phyloP scores from a whole-genome alignment of 768 basidiomycete species.

The Russula olivacea region DNA sequence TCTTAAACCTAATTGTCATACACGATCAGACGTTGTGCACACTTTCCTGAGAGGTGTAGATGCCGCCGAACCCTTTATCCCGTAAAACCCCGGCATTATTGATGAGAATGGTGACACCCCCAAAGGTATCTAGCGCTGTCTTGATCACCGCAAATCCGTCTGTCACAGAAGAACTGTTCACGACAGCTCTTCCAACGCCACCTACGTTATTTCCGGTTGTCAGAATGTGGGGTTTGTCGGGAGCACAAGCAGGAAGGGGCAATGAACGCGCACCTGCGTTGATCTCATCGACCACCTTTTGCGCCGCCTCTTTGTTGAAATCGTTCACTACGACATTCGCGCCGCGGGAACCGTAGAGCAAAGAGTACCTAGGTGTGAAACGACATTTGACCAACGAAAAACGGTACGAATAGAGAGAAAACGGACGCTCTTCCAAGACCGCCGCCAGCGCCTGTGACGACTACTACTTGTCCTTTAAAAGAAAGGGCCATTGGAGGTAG shows the following conservation, averaged over 20 bases:
- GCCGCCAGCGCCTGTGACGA: slow-evolving; percentile 94
- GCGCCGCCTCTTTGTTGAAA: slow-evolving; percentile 79
- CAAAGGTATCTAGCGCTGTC: slow-evolving; percentile 81
- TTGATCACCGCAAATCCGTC: slow-evolving; percentile 85
- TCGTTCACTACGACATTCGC: slow-evolving; percentile 96
- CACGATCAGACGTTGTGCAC: background rate
- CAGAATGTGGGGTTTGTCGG: background rate
- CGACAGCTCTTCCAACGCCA: slow-evolving; percentile 84
- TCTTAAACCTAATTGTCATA: slow-evolving; percentile 66
- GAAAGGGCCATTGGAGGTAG: slow-evolving; percentile 46
- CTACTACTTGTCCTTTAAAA: slow-evolving; percentile 86
- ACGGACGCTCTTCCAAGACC: slow-evolving; percentile 89
- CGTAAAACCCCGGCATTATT: slow-evolving; percentile 94
- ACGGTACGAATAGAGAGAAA: background rate
- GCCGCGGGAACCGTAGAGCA: slow-evolving; percentile 87
- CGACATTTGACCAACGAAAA: background rate
- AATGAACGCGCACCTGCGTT: slow-evolving; percentile 50
- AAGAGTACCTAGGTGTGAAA: slow-evolving; percentile 61
- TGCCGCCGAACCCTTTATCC: slow-evolving; percentile 59
- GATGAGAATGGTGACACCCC: slow-evolving; percentile 77
- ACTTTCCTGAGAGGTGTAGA: background rate
- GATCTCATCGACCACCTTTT: slow-evolving; percentile 90
- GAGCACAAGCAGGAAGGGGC: background rate
- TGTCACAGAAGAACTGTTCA: slow-evolving; percentile 78
- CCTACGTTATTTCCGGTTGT: background rate